Conservation (phyloP, 2,329 filamentous ascomycete species). For the Raffaelea deltoideospora region DNA sequence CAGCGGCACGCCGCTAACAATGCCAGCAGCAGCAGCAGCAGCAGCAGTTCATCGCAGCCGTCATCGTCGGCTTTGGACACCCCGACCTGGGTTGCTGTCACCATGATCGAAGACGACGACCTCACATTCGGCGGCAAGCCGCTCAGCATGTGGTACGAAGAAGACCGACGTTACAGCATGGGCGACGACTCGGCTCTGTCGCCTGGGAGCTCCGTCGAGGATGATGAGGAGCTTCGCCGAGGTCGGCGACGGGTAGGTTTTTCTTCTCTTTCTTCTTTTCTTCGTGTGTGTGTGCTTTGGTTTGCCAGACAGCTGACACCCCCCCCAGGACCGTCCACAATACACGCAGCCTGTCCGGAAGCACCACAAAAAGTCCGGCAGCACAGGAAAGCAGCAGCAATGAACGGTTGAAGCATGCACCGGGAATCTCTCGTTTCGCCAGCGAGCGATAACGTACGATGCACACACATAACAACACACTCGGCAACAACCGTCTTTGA, state of each 20-base stretch:
- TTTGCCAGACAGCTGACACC: background rate
- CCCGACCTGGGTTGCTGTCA: constrained; percentile 33
- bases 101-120: constrained; percentile 45
- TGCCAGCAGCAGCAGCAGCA: no score
- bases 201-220: constrained; percentile 9
- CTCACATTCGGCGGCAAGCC: constrained; percentile 46
- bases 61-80: no score
- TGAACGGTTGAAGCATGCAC: background rate
- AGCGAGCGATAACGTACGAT: background rate
- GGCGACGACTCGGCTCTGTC: constrained; percentile 9
- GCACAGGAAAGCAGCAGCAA: constrained; percentile 3
- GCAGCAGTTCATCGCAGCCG: no score
- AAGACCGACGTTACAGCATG: constrained; percentile 31
- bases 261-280: background rate
- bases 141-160: constrained; percentile 44
- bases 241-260: constrained; percentile 21
- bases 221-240: constrained; percentile 24
- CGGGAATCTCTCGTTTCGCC: background rate
- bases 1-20: no score
- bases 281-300: background rate
- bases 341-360: constrained; percentile 8
- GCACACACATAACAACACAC: no score
- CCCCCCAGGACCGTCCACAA: constrained; percentile 4
- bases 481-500: no score
- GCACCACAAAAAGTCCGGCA: constrained; percentile 8